Conservation (phyloP, 2,329 filamentous ascomycete genomes). For the Diaporthe sp. region DNA sequence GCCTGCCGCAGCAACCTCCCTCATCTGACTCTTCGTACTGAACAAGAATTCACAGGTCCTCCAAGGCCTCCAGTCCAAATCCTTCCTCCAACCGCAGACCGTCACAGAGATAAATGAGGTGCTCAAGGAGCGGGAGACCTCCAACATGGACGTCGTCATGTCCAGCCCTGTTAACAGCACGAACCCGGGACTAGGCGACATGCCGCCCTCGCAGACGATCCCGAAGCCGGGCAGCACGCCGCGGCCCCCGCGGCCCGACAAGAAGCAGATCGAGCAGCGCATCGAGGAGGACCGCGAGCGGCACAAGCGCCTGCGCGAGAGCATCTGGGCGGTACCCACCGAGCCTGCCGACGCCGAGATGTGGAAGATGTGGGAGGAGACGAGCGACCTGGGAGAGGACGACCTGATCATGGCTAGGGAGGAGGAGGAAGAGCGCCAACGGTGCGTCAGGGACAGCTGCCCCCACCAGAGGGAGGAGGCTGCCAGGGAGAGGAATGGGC, state of each 20-base stretch:
- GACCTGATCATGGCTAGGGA: constrained; percentile 83
- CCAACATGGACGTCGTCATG: constrained; percentile 67
- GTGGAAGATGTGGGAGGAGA: constrained; percentile 86
- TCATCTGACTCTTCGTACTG: neutral
- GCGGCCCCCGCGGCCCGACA: constrained; percentile 70
- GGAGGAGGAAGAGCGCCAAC: constrained; percentile 68
- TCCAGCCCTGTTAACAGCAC: constrained; percentile 61
- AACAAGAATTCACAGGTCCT: constrained; percentile 66
- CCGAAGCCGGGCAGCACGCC: constrained; percentile 47
- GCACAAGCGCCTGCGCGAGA: constrained; percentile 91
- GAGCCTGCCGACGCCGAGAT: constrained; percentile 77
- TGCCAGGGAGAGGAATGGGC: constrained; percentile 29
- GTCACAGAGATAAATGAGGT: constrained; percentile 86
- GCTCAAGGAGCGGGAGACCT: constrained; percentile 81
- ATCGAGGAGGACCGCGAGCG: constrained; percentile 97
- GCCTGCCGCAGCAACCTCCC: neutral
- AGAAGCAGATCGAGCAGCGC: constrained; percentile 91
- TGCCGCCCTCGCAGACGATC: constrained; percentile 56
- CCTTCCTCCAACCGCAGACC: constrained; percentile 79
- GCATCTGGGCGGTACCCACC: constrained; percentile 88
- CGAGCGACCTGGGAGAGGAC: constrained; percentile 88
- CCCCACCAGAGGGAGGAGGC: constrained; percentile 48
- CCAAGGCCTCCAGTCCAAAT: constrained; percentile 76
- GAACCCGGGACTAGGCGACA: constrained; percentile 55
- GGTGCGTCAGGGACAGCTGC: constrained; percentile 52